A percentile compares a stretch with the other conserved stretches of the same genome.
Conservation (phyloP, 768 basidiomycete genomes). For the Rubroboletus satanas region DNA sequence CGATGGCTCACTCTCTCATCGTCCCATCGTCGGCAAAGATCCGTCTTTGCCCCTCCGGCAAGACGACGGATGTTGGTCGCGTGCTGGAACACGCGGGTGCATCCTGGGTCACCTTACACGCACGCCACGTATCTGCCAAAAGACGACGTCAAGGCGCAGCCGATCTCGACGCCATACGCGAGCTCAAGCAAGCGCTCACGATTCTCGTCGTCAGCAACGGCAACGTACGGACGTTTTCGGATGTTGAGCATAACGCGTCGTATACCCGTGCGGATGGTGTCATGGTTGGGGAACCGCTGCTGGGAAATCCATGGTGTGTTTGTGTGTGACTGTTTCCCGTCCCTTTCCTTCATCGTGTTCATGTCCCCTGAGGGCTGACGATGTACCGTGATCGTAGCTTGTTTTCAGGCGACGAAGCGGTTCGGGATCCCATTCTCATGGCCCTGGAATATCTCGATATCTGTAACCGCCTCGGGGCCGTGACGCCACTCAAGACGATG, state of each 20-base stretch:
- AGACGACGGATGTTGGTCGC: slow-evolving; percentile 54
- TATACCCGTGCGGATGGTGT: slow-evolving; percentile 65
- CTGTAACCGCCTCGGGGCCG: slow-evolving; percentile 50
- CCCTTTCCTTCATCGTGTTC: background rate
- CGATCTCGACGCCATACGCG: slow-evolving; percentile 56
- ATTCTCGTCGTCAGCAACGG: slow-evolving; percentile 76
- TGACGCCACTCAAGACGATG: slow-evolving; percentile 46
- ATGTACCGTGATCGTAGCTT: slow-evolving; percentile 37
- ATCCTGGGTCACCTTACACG: slow-evolving; percentile 71
- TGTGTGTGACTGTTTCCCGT: slow-evolving; percentile 13
- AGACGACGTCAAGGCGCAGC: slow-evolving; percentile 71
- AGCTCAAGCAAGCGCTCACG: slow-evolving; percentile 46
- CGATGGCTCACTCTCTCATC: slow-evolving; percentile 57
- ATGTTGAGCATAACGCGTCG: slow-evolving; percentile 51
- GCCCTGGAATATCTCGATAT: slow-evolving; percentile 67
- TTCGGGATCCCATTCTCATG: slow-evolving; percentile 63
- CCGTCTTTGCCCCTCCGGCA: slow-evolving; percentile 48
- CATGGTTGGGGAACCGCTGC: slow-evolving; percentile 79
- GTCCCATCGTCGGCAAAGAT: slow-evolving; percentile 68
- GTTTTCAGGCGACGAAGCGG: slow-evolving; percentile 44
- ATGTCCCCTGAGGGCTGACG: background rate
- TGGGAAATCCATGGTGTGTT: slow-evolving; percentile 69
- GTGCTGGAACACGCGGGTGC: slow-evolving; percentile 62
- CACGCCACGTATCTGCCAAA: slow-evolving; percentile 65
- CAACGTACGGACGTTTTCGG: slow-evolving; percentile 60